Evolutionary conservation across 2,329 filamentous ascomycete species (phyloP).

Genomic region (Didymella sp.): DNA sequence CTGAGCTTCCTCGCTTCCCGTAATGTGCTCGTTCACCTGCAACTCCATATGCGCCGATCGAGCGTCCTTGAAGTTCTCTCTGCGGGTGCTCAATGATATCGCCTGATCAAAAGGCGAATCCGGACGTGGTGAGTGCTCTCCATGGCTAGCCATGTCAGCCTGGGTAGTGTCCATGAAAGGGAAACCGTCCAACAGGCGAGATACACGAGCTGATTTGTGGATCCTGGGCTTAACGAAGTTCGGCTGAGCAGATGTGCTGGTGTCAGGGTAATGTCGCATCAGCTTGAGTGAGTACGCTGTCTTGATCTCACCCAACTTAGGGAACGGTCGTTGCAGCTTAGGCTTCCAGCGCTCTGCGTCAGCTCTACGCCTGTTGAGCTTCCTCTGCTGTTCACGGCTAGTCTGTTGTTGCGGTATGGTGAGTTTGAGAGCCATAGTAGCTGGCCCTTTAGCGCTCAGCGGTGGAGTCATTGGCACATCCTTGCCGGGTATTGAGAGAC

Average conservation of each 20-base stretch:
- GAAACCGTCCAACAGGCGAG: slow-evolving; percentile 20
- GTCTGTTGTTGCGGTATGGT: slow-evolving; percentile 19
- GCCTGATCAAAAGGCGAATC: not conserved
- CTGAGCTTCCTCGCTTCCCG: slow-evolving; percentile 14
- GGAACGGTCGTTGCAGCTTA: slow-evolving; percentile 27
- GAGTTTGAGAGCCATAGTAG: slow-evolving; percentile 24
- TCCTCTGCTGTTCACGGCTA: slow-evolving; percentile 17
- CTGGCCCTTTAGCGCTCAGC: slow-evolving; percentile 4
- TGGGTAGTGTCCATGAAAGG: slow-evolving; percentile 10
- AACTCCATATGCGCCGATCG: slow-evolving; percentile 4
- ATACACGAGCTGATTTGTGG: slow-evolving; percentile 26
- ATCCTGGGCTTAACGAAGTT: slow-evolving; percentile 29
- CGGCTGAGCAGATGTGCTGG: not conserved
- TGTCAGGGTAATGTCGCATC: slow-evolving; percentile 32
- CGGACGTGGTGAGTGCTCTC: not conserved
- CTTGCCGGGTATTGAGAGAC: not conserved
- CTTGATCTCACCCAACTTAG: slow-evolving; percentile 24
- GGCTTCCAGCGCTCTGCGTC: slow-evolving; percentile 29
- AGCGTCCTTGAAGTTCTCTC: not conserved
- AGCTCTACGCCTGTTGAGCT: slow-evolving; percentile 19
- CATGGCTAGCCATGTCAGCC: not conserved
- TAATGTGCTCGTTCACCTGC: slow-evolving; percentile 24
- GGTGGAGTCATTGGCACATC: slow-evolving; percentile 19
- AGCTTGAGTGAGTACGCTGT: slow-evolving; percentile 33
- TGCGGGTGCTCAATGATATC: slow-evolving; percentile 5